Base-by-base conservation (phyloP, 106 monocot species). In the Acorus gramineus region DNA sequence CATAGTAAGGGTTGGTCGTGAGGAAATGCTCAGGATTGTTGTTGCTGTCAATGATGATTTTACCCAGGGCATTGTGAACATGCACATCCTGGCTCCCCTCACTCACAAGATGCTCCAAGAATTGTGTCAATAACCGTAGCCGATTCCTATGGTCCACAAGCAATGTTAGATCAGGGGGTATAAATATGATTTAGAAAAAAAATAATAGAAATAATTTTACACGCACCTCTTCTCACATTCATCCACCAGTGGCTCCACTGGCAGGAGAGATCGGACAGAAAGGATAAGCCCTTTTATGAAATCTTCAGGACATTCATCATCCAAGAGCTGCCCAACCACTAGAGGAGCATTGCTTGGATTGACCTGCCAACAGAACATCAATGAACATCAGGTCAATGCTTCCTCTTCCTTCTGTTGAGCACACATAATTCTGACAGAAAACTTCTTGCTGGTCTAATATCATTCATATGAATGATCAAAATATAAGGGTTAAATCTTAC, bases 21-120 rank as follows among this genome's bases (percentile, higher is more conserved):
- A 96, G 85, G 60, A 96, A 96, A 77, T 91, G 96, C 67, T 96
- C 91, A 2, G 96, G 96, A 58, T 96, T 96, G 72, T 96, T 96
- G 59, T 90, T 90, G 77, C 96, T 96, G 57, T 96, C 95, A 42
- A 94, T 94, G 56, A 94, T 94, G 46, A 94, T 94, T 67, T 96
- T 96, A 59, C 96, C 96, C 51, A 96, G 57, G 51, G 96, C 96
- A 83, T 91, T 91, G 62, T 95, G 94, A 66, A 95, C 94, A 72
- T 96, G 96, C 69, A 96, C 96, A 85, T 96, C 96, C 75, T 96
- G 96, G 77, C 96, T 96, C 10, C 96, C 96, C 62, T 96, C 96
- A 50, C 96, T 91, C 66, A 96, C 96, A 57, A 96, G 82, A 81
- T 96, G 96, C 66, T 96, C 96, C 61, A 96, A 74, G 65, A 96